A percentile compares a stretch with the other conserved stretches of the same genome.
These are phyloP conservation scores for Penicillium arizonense DNA, from an alignment of 495 filamentous ascomycete species.

Conservation along the genomic window DNA sequence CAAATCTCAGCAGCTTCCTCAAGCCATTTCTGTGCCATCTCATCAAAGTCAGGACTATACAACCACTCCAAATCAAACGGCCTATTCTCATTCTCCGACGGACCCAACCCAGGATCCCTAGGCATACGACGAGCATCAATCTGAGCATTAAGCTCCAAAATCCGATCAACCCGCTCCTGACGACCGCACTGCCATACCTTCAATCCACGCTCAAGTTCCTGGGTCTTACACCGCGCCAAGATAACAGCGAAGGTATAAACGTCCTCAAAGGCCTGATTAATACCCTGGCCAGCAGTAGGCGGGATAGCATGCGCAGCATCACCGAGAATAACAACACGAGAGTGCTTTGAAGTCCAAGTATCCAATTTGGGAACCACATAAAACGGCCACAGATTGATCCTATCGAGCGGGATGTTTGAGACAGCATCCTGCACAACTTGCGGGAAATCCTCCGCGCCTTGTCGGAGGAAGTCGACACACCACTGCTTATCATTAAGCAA, in stretches of 20 bases:
- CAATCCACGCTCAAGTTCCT: conserved; percentile 10
- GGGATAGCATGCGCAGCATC: conserved; percentile 51
- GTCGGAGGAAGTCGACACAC: conserved; percentile 31
- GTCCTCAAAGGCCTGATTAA: conserved; percentile 44
- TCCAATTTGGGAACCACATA: conserved; percentile 39
- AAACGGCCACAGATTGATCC: conserved; percentile 42
- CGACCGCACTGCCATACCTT: conserved; percentile 31
- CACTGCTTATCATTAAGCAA: conserved; percentile 33
- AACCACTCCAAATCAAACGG: conserved; percentile 37
- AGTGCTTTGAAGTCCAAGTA: conserved; percentile 31
- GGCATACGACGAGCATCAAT: conserved; percentile 37
- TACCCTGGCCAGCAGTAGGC: conserved; percentile 44
- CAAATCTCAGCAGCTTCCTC: background rate
- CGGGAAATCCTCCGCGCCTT: conserved; percentile 29
- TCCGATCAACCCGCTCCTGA: conserved; percentile 28
- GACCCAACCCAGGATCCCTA: conserved; percentile 1
- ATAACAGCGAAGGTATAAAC: conserved; percentile 26
- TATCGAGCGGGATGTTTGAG: conserved; percentile 21
- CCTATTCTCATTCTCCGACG: conserved; percentile 26
- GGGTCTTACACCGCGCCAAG: conserved; percentile 6
- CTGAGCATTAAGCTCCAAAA: conserved; percentile 28
- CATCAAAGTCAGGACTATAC: conserved; percentile 27
- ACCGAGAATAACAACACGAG: conserved; percentile 39
- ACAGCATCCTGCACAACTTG: conserved; percentile 35
- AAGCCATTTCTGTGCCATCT: conserved; percentile 26